These are phyloP conservation scores for Pythium dissimile DNA, from an alignment of 352 stramenopile genomes.

Conservation along the genomic window DNA sequence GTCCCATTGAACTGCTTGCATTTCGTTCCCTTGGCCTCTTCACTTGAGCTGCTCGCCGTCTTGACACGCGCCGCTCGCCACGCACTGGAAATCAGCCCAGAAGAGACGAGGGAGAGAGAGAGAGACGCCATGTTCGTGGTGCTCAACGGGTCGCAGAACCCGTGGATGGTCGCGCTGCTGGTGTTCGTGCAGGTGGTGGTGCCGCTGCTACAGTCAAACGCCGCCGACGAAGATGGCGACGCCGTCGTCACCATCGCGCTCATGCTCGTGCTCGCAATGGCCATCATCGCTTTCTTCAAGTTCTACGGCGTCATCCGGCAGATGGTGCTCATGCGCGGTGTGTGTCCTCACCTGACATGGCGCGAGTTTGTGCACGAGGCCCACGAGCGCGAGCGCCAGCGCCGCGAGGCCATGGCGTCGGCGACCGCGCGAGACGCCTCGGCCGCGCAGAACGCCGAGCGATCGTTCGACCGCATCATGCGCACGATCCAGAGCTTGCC, in stretches of 20 bases:
- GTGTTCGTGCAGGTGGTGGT: conserved; percentile 78
- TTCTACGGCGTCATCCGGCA: conserved; percentile 55
- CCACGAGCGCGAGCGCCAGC: conserved; percentile 35
- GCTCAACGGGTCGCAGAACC: conserved; percentile 74
- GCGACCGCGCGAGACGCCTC: conserved; percentile 31
- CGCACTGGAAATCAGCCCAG: neutral
- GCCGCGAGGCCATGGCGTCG: conserved; percentile 31
- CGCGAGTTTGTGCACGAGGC: conserved; percentile 53
- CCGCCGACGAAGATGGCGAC: conserved; percentile 50
- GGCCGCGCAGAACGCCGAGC: conserved; percentile 26
- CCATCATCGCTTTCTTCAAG: conserved; percentile 51
- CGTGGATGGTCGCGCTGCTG: conserved; percentile 74
- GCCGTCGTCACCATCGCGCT: conserved; percentile 47
- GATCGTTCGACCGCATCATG: conserved; percentile 70
- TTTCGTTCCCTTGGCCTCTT: conserved; percentile 8
- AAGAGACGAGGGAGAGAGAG: neutral
- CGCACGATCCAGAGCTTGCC: conserved; percentile 80
- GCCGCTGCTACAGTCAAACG: conserved; percentile 69
- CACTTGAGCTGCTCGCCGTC: conserved; percentile 5
- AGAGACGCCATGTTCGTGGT: conserved; percentile 63
- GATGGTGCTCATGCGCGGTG: conserved; percentile 30
- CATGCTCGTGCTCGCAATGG: conserved; percentile 47
- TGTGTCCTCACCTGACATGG: conserved; percentile 60
- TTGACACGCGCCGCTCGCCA: neutral
- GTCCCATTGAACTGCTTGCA: neutral